These are phyloP conservation scores for Fusarium domesticum DNA, from an alignment of 2,329 filamentous ascomycete species.

Conservation along the genomic window DNA sequence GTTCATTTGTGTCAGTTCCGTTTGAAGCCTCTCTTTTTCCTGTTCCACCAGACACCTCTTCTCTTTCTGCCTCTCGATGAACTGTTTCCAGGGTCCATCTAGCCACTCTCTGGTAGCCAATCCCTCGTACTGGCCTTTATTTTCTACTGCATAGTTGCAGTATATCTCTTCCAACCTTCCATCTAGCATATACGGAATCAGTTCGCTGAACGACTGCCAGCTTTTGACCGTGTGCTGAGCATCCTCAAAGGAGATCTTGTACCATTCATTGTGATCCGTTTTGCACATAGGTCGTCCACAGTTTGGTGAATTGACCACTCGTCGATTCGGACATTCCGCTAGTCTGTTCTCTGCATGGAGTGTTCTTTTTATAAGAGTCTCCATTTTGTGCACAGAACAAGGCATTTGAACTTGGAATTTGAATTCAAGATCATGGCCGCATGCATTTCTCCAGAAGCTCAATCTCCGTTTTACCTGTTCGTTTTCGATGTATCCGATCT, in stretches of 20 bases:
- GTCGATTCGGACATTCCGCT: neutral
- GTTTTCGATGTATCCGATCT: neutral
- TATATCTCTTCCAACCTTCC: too few species aligned
- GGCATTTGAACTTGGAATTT: neutral
- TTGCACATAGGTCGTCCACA: too few species aligned
- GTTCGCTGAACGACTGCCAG: neutral
- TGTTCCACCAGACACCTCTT: too few species aligned
- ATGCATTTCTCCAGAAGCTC: neutral
- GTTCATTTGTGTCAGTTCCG: too few species aligned
- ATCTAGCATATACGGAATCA: neutral
- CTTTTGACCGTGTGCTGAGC: neutral
- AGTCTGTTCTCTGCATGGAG: neutral
- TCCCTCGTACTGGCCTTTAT: too few species aligned
- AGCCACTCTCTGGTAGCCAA: too few species aligned
- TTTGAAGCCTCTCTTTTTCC: too few species aligned
- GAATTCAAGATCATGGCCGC: neutral
- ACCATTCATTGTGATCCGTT: neutral
- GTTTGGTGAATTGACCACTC: neutral
- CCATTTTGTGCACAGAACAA: neutral
- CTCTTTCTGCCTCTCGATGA: too few species aligned
- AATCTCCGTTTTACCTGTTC: neutral
- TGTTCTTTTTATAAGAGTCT: neutral
- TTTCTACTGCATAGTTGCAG: too few species aligned
- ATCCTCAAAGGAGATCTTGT: neutral
- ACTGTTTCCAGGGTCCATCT: too few species aligned